Evolutionary conservation across 2,329 filamentous ascomycete genomes (phyloP).

Genomic region (Annulohypoxylon truncatum): DNA sequence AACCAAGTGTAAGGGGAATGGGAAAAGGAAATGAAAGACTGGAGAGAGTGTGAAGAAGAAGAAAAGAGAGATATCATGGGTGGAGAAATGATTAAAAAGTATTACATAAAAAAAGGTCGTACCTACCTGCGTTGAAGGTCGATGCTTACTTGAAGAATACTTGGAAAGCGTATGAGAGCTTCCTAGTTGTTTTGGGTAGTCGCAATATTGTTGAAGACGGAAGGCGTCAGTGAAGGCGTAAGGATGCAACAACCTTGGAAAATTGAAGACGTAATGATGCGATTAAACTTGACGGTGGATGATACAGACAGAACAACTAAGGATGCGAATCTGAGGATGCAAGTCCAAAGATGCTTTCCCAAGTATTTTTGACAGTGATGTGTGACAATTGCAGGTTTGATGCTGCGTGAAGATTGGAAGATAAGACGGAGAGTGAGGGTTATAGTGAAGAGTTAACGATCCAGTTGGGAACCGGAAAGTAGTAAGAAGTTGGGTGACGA

Average conservation of each 20-base stretch:
- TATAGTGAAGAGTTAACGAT: not conserved
- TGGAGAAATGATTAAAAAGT: not conserved
- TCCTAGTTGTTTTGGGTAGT: not conserved
- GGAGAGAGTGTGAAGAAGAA: conserved; percentile 15
- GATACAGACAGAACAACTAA: not conserved
- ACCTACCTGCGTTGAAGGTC: conserved; percentile 23
- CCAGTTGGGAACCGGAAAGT: not conserved
- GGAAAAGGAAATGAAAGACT: conserved; percentile 8
- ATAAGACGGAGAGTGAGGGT: not conserved
- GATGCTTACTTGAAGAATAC: not conserved
- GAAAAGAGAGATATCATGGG: conserved; percentile 24
- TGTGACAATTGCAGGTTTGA: not conserved
- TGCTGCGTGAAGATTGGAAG: not conserved
- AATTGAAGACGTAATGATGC: conserved; percentile 1
- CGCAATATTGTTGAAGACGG: not conserved
- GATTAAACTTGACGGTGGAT: not conserved
- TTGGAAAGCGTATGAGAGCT: not conserved
- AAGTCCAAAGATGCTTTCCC: not conserved
- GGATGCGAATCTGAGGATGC: not conserved
- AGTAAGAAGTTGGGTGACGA: not conserved
- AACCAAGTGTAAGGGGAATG: conserved; percentile 47
- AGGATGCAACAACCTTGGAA: not conserved
- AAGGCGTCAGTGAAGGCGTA: not conserved
- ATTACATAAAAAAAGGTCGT: conserved; percentile 9
- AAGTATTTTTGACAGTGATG: not conserved